These are phyloP conservation scores for Nigrospora osmanthi DNA, from an alignment of 2,329 filamentous ascomycete genomes.

Conservation along the genomic window DNA sequence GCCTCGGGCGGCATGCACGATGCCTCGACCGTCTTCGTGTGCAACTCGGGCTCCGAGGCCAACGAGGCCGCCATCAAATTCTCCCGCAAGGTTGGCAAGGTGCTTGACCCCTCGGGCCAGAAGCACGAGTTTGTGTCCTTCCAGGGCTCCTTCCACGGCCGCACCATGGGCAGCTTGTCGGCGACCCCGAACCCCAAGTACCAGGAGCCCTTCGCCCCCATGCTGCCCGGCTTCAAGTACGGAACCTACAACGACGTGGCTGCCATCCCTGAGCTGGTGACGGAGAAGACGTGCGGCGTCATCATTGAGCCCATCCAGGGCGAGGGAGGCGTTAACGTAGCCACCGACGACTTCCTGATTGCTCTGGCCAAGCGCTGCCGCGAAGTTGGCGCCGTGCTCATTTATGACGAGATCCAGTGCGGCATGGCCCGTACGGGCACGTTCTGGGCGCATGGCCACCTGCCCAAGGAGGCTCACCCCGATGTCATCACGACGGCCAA, in stretches of 20 bases:
- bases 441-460: constrained; percentile 78
- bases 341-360: constrained; percentile 72
- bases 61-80: constrained; percentile 99
- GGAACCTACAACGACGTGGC: constrained; percentile 78
- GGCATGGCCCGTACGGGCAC: constrained; percentile 80
- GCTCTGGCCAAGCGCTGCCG: constrained; percentile 79
- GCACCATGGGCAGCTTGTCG: constrained; percentile 91
- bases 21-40: constrained; percentile 77
- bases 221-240: constrained; percentile 89
- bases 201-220: constrained; percentile 87
- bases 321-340: constrained; percentile 86
- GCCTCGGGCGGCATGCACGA: constrained; percentile 76
- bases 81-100: constrained; percentile 81
- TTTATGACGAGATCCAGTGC: constrained; percentile 97
- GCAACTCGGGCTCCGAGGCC: constrained; percentile 93
- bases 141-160: constrained; percentile 86
- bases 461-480: constrained; percentile 73
- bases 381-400: constrained; percentile 79
- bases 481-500: constrained; percentile 94
- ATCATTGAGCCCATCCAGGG: constrained; percentile 97
- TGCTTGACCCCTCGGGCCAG: constrained; percentile 57
- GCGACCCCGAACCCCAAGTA: constrained; percentile 98
- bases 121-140: constrained; percentile 90
- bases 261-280: constrained; percentile 66
- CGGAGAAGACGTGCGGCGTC: constrained; percentile 81